A percentile compares a stretch with the other conserved stretches of the same genome.
Conservation (phyloP, 106 monocot genomes). For the Xerophyta viscosa region DNA sequence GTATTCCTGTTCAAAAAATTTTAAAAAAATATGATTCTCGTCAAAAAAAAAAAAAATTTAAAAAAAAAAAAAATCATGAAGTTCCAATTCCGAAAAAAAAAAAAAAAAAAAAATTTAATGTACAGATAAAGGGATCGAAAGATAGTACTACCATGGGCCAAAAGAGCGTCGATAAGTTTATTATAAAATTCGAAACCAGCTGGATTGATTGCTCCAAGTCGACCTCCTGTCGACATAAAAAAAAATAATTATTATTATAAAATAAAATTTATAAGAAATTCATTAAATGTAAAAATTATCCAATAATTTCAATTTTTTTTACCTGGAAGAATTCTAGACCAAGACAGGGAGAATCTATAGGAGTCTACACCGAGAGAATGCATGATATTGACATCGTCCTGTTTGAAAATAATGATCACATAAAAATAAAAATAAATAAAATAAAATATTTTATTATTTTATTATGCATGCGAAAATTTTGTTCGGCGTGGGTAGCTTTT, state of each 20-base stretch:
- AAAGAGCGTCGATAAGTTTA: conserved; percentile 10
- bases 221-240: conserved; percentile 10
- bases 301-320: conserved; percentile 1
- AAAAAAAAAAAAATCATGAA: no score
- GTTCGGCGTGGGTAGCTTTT: no score
- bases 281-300: background rate
- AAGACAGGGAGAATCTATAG: conserved; percentile 20
- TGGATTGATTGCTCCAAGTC: conserved; percentile 14
- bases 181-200: conserved; percentile 15
- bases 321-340: conserved; percentile 22
- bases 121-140: no score
- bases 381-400: conserved; percentile 18
- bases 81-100: no score
- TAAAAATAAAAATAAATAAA: no score
- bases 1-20: conserved; percentile 31
- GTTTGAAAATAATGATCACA: no score
- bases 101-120: no score
- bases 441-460: no score
- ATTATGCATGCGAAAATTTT: no score
- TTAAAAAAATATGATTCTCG: background rate
- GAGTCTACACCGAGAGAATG: conserved; percentile 16
- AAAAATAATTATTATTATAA: background rate
- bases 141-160: conserved; percentile 6
- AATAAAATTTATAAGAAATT: background rate
- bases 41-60: no score